phyloP scores from a whole-genome alignment of 1,284 basidiomycete species.

The Leccinum huronense region DNA sequence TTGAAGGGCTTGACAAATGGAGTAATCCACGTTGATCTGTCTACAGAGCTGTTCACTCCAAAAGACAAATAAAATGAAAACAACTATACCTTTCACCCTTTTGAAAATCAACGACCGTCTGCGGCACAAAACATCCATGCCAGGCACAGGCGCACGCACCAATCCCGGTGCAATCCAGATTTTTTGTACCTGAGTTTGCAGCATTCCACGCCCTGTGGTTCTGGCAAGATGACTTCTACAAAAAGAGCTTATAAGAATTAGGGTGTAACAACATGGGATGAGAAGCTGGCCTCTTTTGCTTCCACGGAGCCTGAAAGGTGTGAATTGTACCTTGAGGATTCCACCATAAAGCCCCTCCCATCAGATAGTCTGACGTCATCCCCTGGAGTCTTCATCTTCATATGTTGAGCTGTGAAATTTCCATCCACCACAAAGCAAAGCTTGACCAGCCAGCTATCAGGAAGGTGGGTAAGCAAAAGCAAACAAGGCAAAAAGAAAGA shows the following conservation, averaged over 20 bases:
- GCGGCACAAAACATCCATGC: not conserved
- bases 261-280: no score
- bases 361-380: conserved; percentile 11
- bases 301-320: no score
- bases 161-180: not conserved
- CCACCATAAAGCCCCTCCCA: not conserved
- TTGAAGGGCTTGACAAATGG: not conserved
- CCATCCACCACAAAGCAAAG: conserved; percentile 1
- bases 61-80: not conserved
- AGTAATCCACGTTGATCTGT: not conserved
- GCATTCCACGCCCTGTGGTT: not conserved
- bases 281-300: no score
- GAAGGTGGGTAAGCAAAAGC: no score
- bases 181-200: not conserved
- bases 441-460: not conserved
- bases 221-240: not conserved
- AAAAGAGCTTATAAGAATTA: not conserved
- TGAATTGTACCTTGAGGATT: no score
- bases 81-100: not conserved
- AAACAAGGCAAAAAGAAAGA: no score
- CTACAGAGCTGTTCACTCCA: not conserved
- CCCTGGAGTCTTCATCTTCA: conserved; percentile 15
- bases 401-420: conserved; percentile 19
- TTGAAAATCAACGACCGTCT: not conserved
- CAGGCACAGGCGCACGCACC: not conserved